phyloP scores from a whole-genome alignment of 148 eudicot species.

The Suaeda aralocaspica region DNA sequence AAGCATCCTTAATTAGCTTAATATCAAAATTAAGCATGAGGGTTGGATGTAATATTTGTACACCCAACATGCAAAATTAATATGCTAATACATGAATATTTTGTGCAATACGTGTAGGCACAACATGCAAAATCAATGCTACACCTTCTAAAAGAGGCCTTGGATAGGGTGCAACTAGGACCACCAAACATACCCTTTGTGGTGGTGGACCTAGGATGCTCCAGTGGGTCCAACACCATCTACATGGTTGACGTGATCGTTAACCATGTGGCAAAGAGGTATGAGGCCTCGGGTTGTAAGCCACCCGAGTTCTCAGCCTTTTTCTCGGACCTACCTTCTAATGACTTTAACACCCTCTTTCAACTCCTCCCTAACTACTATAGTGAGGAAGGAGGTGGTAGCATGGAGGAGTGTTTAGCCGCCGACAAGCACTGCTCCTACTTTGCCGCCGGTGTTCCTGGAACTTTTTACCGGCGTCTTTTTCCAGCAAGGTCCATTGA shows the following conservation, averaged over 20 bases:
- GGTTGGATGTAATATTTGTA: too few relatives aligned
- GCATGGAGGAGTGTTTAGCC: slow-evolving; percentile 84
- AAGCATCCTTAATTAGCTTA: too few relatives aligned
- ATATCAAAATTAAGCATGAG: too few relatives aligned
- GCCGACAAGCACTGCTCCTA: slow-evolving; percentile 60
- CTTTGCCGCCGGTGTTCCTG: slow-evolving; percentile 93
- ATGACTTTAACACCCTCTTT: slow-evolving; percentile 95
- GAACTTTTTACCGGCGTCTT: slow-evolving; percentile 72
- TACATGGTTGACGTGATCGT: slow-evolving; percentile 59
- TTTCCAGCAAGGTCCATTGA: slow-evolving; percentile 69
- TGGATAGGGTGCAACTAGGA: slow-evolving; percentile 51
- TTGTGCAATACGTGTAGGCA: slow-evolving; percentile 35
- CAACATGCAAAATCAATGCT: slow-evolving; percentile 86
- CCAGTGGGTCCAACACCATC: slow-evolving; percentile 77
- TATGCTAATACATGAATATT: neutral
- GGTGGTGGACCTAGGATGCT: slow-evolving; percentile 87
- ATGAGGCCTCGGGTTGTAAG: slow-evolving; percentile 47
- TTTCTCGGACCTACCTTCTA: slow-evolving; percentile 86
- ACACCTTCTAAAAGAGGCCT: slow-evolving; percentile 74
- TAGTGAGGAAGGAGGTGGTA: slow-evolving; percentile 22
- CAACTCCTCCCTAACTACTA: slow-evolving; percentile 65
- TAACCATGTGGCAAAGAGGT: slow-evolving; percentile 61
- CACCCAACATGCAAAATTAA: too few relatives aligned
- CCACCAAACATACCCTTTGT: slow-evolving; percentile 44
- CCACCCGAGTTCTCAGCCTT: slow-evolving; percentile 86